Evolutionary conservation across 2,329 filamentous ascomycete genomes (phyloP).

Genomic region (Metarhizium robertsii): DNA sequence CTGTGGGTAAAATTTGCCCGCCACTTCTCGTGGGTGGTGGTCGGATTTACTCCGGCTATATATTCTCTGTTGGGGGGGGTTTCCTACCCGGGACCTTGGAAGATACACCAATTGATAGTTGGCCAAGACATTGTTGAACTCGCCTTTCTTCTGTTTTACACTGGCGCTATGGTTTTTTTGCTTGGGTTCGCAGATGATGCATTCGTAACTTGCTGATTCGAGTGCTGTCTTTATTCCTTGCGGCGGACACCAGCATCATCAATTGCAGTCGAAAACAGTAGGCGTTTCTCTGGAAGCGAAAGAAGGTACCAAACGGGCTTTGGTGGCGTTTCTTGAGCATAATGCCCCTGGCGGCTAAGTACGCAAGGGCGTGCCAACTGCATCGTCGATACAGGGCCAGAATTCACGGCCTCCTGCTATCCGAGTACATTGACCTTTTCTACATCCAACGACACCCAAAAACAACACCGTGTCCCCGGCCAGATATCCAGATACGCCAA

Average conservation of each 20-base stretch:
- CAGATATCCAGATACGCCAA: not conserved
- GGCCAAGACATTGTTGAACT: not conserved
- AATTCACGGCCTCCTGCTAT: not conserved
- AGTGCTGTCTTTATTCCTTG: too few relatives aligned
- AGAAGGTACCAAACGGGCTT: not conserved
- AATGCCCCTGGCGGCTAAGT: not conserved
- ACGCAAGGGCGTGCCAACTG: not conserved
- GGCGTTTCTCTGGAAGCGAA: too few relatives aligned
- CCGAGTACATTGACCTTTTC: not conserved
- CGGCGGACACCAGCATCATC: too few relatives aligned
- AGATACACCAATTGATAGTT: too few relatives aligned
- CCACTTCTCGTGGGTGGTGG: not conserved
- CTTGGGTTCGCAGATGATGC: too few relatives aligned
- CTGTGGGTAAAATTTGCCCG: conserved; percentile 1
- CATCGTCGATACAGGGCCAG: not conserved
- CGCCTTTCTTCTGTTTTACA: not conserved
- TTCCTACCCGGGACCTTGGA: not conserved
- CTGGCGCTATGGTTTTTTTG: too few relatives aligned
- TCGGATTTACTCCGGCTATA: not conserved
- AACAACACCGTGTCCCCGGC: not conserved
- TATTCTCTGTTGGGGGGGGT: not conserved
- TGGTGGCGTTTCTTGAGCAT: not conserved
- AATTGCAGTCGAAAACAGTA: too few relatives aligned
- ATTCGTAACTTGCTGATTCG: too few relatives aligned
- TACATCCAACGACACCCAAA: not conserved